Base-by-base conservation (phyloP, 2,329 filamentous ascomycete species). In the Ophiosphaerella herpotricha region DNA sequence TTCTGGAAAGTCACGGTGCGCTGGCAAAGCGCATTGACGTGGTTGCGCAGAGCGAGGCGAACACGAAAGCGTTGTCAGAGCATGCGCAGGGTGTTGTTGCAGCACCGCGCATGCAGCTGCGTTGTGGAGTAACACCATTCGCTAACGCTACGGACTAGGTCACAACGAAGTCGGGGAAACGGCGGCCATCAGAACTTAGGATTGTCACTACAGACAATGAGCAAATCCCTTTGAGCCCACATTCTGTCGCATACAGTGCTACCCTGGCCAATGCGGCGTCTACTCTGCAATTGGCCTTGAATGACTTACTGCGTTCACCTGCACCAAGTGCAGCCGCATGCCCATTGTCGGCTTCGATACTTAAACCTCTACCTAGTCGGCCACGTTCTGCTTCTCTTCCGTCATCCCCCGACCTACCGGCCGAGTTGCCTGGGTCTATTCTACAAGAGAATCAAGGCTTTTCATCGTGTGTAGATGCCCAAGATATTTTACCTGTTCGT, bases 241-340 rank as follows among this genome's bases (percentile, higher is more conserved):
- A 59, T 36, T 64, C 63, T 34, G 56, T 60, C 43, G 57, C 58
- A 41, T 66, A 71, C 47, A 65, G 68, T 65, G 60, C 55, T 35
- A 58, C 57, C 43, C 53, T 65, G 43, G 54, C 58, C 55, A 63
- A 58, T 47, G 67, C 68, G 33, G 61, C 66, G 43, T 67, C 64
- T 38, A 70, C 66, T 65, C 60, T 78, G 35, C 67, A 77, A 52
- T 66, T 70, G 29, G 70, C 73, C 18, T 70, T 76, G 57, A 76
- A 74, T 62, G 75, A 75, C 46, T 73, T 75, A 61, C 64, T 77
- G 23, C 70, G 71, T 34, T 76, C 75, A 14, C 74, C 75, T 43
- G 66, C 63, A 29, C 54, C 72, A 38, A 68, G 65, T 49, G 61
- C 64, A 35, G 64, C 63, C 50, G 46, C 63, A 37, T 66, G 60